phyloP scores from a whole-genome alignment of 2,329 filamentous ascomycete genomes.

The Ilyonectria sp. region DNA sequence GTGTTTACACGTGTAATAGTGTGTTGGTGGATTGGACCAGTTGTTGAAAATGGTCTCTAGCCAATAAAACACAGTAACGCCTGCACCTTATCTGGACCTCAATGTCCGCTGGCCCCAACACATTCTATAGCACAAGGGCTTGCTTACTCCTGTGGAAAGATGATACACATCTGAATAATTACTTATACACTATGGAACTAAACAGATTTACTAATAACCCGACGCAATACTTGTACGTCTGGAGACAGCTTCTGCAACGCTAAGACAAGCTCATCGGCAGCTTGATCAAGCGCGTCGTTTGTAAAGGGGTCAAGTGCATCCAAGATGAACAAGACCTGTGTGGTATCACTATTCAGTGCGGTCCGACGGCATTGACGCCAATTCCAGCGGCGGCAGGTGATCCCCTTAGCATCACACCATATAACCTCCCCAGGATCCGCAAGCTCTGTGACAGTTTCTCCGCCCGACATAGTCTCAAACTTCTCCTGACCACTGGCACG shows the following conservation, averaged over 20 bases:
- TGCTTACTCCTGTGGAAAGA: too few species aligned
- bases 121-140: too few species aligned
- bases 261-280: slow-evolving; percentile 16
- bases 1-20: too few species aligned
- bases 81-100: too few species aligned
- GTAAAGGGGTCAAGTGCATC: slow-evolving; percentile 23
- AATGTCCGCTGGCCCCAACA: too few species aligned
- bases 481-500: slow-evolving; percentile 31
- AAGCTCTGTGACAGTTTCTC: slow-evolving; percentile 24
- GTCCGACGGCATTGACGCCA: slow-evolving; percentile 39
- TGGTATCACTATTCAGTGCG: slow-evolving; percentile 29
- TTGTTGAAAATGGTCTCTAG: too few species aligned
- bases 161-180: too few species aligned
- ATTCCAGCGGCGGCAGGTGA: slow-evolving; percentile 42
- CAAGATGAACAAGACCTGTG: slow-evolving; percentile 11
- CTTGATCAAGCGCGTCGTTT: slow-evolving; percentile 7
- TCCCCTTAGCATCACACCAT: slow-evolving; percentile 38
- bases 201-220: slow-evolving; percentile 4
- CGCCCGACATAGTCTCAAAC: slow-evolving; percentile 18
- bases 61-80: too few species aligned
- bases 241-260: slow-evolving; percentile 12
- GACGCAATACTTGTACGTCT: slow-evolving; percentile 6
- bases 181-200: too few species aligned
- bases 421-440: slow-evolving; percentile 31
- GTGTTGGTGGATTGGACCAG: too few species aligned